Evolutionary conservation across 805 yeast genomes (phyloP).

Genomic region (Yamadazyma tumulicola): DNA sequence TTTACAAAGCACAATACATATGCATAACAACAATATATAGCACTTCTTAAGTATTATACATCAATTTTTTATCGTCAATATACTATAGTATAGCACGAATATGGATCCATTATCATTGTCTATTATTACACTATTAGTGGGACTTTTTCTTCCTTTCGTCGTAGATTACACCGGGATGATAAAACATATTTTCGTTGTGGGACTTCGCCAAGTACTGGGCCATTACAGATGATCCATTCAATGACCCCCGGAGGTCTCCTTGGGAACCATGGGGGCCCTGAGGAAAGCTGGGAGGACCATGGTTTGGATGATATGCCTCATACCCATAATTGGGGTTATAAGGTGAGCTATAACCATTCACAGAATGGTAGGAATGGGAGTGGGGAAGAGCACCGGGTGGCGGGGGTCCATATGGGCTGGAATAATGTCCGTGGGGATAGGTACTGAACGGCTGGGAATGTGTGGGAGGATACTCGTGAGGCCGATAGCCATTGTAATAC

Average conservation of each 20-base stretch:
- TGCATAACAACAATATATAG: too few relatives aligned
- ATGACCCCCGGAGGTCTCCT: constrained; percentile 2
- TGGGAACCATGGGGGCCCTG: not conserved
- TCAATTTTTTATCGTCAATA: too few relatives aligned
- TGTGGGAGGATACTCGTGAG: constrained; percentile 1
- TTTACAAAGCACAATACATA: too few relatives aligned
- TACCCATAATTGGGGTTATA: too few relatives aligned
- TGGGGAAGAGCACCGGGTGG: not conserved
- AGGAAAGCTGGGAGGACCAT: too few relatives aligned
- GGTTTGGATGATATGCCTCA: not conserved
- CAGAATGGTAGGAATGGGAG: not conserved
- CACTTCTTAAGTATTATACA: too few relatives aligned
- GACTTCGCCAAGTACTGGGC: constrained; percentile 71
- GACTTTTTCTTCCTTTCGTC: constrained; percentile 1
- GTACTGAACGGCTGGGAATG: constrained; percentile 6
- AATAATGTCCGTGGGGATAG: not conserved
- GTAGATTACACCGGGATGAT: constrained; percentile 21
- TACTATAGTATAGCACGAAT: too few relatives aligned
- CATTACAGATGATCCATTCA: constrained; percentile 70
- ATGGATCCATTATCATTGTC: not conserved
- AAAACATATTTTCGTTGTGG: constrained; percentile 56
- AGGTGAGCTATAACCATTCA: not conserved
- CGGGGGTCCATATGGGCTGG: not conserved
- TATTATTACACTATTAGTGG: not conserved
- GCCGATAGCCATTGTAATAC: not conserved